A percentile compares a stretch with the other conserved stretches of the same genome.
Evolutionary conservation across 2,329 filamentous ascomycete genomes (phyloP).

Genomic region (Ascochyta viciae-villosae): DNA sequence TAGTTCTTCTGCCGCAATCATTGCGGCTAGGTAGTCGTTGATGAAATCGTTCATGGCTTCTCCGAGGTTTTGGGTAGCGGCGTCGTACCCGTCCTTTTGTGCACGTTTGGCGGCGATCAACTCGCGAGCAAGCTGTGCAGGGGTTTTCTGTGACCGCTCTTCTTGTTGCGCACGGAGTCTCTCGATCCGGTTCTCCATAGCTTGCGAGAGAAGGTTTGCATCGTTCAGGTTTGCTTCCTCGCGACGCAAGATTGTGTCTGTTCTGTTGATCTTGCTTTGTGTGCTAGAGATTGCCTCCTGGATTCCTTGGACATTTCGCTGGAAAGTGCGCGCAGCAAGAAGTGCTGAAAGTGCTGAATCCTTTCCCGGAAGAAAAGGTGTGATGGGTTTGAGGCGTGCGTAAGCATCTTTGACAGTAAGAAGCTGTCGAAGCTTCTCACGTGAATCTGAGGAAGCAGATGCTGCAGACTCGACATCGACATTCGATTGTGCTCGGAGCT

Average conservation of each 20-base stretch:
- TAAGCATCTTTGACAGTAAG: conserved; percentile 69
- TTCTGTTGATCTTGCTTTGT: conserved; percentile 49
- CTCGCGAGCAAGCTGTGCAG: conserved; percentile 68
- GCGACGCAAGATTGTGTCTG: conserved; percentile 50
- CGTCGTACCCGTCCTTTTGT: conserved; percentile 67
- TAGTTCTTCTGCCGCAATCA: conserved; percentile 83
- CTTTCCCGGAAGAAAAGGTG: conserved; percentile 70
- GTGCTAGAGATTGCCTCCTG: conserved; percentile 62
- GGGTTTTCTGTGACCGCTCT: conserved; percentile 64
- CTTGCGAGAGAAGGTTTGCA: conserved; percentile 54
- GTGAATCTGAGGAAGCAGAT: conserved; percentile 44
- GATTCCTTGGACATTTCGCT: conserved; percentile 69
- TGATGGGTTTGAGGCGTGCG: conserved; percentile 64
- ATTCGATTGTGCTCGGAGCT: conserved; percentile 52
- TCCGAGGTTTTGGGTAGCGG: conserved; percentile 67
- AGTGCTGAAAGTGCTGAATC: conserved; percentile 75
- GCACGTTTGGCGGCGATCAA: conserved; percentile 66
- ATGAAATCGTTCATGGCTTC: conserved; percentile 74
- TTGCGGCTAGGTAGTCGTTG: conserved; percentile 71
- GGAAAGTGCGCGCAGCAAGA: conserved; percentile 72
- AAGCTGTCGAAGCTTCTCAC: conserved; percentile 54
- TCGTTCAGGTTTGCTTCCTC: conserved; percentile 59
- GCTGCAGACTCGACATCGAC: conserved; percentile 34
- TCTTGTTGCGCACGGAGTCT: conserved; percentile 65
- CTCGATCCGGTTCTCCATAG: conserved; percentile 65